Percentiles rank a stretch among this genome's conserved stretches.
These are phyloP conservation scores for Beauveria sp. DNA, from an alignment of 2,329 filamentous ascomycete genomes.

Conservation along the genomic window DNA sequence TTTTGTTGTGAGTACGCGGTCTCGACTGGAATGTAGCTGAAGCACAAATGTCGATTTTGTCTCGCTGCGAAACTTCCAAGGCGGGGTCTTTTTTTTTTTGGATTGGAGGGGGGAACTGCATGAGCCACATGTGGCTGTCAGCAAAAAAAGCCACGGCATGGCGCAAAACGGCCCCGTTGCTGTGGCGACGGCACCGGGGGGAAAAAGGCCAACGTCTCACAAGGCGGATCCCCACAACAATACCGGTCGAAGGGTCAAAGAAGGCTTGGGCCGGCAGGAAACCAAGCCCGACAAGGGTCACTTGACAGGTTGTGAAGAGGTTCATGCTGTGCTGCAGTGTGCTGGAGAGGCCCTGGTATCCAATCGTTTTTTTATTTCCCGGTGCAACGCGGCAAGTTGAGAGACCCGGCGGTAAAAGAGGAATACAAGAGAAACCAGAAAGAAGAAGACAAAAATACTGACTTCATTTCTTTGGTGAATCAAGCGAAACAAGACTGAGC, in stretches of 20 bases:
- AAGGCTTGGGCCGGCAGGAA: no score
- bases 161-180: conserved; percentile 14
- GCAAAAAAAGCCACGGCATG: neutral
- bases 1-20: conserved; percentile 4
- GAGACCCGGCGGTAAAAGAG: no score
- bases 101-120: no score
- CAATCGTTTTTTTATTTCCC: no score
- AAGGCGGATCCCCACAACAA: conserved; percentile 14
- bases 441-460: no score
- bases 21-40: conserved; percentile 6
- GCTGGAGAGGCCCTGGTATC: no score
- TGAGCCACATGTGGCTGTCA: neutral
- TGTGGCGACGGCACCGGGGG: conserved; percentile 13
- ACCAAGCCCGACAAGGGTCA: neutral
- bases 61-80: neutral
- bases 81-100: neutral
- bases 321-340: no score
- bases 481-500: no score
- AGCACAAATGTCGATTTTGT: neutral
- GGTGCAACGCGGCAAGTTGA: no score
- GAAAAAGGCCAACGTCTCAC: neutral
- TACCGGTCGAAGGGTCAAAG: neutral
- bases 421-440: no score
- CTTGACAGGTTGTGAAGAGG: no score
- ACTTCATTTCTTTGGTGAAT: no score